Conservation (phyloP, 2,329 filamentous ascomycete genomes). For the Ceratocystis colombiana region DNA sequence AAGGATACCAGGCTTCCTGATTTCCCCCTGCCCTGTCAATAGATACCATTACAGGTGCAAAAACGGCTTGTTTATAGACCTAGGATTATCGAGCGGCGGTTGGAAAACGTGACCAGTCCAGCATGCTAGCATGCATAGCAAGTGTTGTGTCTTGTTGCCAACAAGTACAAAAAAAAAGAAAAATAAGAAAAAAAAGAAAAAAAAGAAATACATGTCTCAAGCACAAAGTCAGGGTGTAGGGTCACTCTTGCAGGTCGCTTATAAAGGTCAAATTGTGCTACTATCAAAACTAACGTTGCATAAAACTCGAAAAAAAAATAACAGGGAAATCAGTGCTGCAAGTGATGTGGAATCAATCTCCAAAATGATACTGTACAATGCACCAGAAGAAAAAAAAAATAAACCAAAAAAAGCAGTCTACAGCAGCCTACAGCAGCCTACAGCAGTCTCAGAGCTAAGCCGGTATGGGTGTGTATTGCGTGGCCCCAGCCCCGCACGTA, state of each 20-base stretch:
- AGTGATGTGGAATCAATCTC: slow-evolving; percentile 8
- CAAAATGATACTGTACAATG: not conserved
- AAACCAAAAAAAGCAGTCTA: not conserved
- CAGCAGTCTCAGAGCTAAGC: not conserved
- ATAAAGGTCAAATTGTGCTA: not conserved
- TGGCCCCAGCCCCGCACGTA: slow-evolving; percentile 8
- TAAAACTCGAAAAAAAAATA: not conserved
- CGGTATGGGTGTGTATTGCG: not conserved
- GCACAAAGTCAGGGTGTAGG: no score
- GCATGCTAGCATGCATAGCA: no score
- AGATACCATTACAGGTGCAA: no score
- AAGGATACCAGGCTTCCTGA: no score
- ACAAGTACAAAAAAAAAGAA: no score
- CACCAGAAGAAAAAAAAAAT: not conserved
- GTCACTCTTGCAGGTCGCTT: not conserved
- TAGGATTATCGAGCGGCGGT: no score
- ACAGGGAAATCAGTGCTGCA: slow-evolving; percentile 7
- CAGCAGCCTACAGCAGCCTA: no score
- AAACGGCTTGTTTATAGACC: no score
- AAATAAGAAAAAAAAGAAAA: no score
- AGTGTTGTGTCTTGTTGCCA: no score
- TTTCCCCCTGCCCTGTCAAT: no score
- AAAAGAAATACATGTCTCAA: not conserved
- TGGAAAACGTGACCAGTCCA: no score
- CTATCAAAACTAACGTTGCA: slow-evolving; percentile 1